A percentile compares a stretch with the other conserved stretches of the same genome.
phyloP scores from a whole-genome alignment of 495 filamentous ascomycete species.

The Geoglossum glabrum region DNA sequence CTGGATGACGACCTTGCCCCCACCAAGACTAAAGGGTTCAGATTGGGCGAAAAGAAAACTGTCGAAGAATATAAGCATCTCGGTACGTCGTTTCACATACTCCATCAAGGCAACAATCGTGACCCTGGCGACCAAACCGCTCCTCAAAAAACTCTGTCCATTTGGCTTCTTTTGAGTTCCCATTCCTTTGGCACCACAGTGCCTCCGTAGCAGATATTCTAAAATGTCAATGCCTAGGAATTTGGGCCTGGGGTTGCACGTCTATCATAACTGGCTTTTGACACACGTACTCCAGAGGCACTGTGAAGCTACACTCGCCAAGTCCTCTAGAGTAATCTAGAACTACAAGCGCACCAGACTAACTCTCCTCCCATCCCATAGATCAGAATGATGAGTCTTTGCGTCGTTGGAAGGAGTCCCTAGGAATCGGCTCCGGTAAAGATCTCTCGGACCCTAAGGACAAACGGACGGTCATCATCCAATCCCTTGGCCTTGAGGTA shows the following conservation, averaged over 20 bases:
- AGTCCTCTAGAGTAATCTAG: neutral
- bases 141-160: neutral
- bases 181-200: neutral
- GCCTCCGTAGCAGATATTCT: neutral
- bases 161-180: neutral
- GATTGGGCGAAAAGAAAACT: constrained; percentile 94
- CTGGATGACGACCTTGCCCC: constrained; percentile 71
- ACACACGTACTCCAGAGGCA: neutral
- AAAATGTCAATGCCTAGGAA: neutral
- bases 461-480: constrained; percentile 70
- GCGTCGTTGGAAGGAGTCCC: constrained; percentile 88
- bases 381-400: constrained; percentile 74
- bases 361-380: constrained; percentile 10
- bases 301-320: neutral
- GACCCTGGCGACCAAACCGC: neutral
- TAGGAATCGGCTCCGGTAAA: constrained; percentile 50
- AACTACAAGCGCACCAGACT: neutral
- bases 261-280: neutral
- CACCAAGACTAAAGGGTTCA: constrained; percentile 82
- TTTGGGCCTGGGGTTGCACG: neutral
- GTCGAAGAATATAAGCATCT: constrained; percentile 79
- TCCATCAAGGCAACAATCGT: neutral
- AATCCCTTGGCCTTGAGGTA: constrained; percentile 66
- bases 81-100: constrained; percentile 36
- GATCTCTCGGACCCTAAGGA: constrained; percentile 42